Evolutionary conservation across 1,139 yeast species (phyloP), one percentile per base, ranked within the genome.

Genomic region (Lipomyces yarrowii): DNA sequence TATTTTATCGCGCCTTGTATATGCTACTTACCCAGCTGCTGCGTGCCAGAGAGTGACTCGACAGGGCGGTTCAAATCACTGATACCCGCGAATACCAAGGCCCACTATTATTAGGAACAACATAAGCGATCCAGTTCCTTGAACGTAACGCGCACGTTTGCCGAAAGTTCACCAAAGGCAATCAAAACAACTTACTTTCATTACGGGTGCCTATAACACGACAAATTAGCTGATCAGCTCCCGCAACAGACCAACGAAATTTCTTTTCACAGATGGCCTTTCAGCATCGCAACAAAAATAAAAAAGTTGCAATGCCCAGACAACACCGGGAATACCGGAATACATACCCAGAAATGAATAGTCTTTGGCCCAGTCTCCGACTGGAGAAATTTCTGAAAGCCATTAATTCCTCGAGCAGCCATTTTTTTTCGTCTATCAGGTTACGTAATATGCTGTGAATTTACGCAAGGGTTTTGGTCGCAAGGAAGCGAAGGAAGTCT

Each of bases 331-430:
- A 37, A n/a, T 15, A 13, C 8, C 15, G 3, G 35, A 23, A 37
- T 13, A 64, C 69, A 30, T 65, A 71, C 93, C 98, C 98, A 94
- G 80, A 94, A 94, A 77, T 94, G 99, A 67, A 94, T 93, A 33
- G 98, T 94, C 76, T 81, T 87, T 48, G 98, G 98, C 48, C 99
- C 99, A 21, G 98, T 91, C 77, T 90, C 96, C 32, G 97, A 88
- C 74, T 88, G 85, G 77, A 91, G 77, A 76, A 88, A 91, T 74
- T 90, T 84, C 68, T 85, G 80, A 77, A 93, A 90, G 68, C 72
- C 72, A 30, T 79, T 75, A 39, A 79, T 73, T 39, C 72, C 72
- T 46, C 75, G 68, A 39, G 75, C 73, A 64, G 88, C 88, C 65
- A 67, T 67, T 57, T 26, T 26, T 26, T 3, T 10, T 63, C 21